Evolutionary conservation across 805 yeast species (phyloP).

Genomic region (Wickerhamiella brachini): DNA sequence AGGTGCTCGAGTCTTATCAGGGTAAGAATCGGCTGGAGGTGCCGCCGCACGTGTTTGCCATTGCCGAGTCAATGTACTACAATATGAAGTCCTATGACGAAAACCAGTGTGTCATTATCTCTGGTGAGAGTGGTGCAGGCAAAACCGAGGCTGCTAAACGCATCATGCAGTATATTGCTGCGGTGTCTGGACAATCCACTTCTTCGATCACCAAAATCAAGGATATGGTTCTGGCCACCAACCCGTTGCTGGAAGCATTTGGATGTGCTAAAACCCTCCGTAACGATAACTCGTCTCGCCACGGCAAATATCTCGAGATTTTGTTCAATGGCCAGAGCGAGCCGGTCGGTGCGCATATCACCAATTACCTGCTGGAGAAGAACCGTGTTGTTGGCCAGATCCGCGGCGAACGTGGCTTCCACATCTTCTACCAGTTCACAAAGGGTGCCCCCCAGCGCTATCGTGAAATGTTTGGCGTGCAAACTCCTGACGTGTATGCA

Average conservation of each 20-base stretch:
- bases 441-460: constrained; percentile 79
- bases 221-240: constrained; percentile 96
- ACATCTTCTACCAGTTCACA: constrained; percentile 90
- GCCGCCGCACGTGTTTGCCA: constrained; percentile 96
- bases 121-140: constrained; percentile 97
- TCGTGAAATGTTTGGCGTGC: constrained; percentile 77
- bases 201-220: constrained; percentile 72
- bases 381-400: constrained; percentile 96
- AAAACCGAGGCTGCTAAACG: constrained; percentile 97
- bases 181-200: constrained; percentile 59
- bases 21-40: constrained; percentile 92
- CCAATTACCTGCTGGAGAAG: constrained; percentile 86
- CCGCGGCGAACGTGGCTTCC: constrained; percentile 86
- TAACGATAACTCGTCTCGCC: constrained; percentile 81
- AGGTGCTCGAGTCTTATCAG: constrained; percentile 57
- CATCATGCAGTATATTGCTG: constrained; percentile 89
- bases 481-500: constrained; percentile 81
- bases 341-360: constrained; percentile 91
- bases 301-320: constrained; percentile 88
- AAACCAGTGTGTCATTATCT: constrained; percentile 91
- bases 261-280: constrained; percentile 90
- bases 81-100: constrained; percentile 88
- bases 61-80: constrained; percentile 94
- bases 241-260: constrained; percentile 78
- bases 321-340: constrained; percentile 68